phyloP scores from a whole-genome alignment of 164 flowering plant genomes.

The Amborella trichopoda region DNA sequence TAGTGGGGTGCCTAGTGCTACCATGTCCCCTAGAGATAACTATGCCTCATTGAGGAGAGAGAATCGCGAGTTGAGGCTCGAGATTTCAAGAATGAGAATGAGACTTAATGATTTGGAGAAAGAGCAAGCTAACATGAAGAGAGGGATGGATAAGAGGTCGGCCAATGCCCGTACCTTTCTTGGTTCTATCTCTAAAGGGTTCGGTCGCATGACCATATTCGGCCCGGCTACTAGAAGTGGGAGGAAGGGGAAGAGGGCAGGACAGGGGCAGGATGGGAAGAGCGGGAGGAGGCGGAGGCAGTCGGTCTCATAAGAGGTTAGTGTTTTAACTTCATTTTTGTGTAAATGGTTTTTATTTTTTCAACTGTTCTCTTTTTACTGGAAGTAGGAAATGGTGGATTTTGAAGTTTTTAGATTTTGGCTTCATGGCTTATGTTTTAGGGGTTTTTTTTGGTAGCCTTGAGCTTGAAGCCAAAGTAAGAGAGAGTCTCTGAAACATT shows the following conservation, averaged over 20 bases:
- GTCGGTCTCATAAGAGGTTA: slow-evolving; percentile 42
- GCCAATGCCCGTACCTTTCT: slow-evolving; percentile 39
- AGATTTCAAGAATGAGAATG: slow-evolving; percentile 62
- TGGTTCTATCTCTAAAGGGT: slow-evolving; percentile 44
- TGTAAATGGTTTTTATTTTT: too few relatives aligned
- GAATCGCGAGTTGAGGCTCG: slow-evolving; percentile 68
- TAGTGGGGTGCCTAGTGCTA: slow-evolving; percentile 63
- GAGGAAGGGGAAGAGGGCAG: slow-evolving; percentile 27
- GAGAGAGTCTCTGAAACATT: too few relatives aligned
- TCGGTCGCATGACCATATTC: slow-evolving; percentile 47
- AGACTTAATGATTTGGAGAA: slow-evolving; percentile 73
- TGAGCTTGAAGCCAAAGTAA: too few relatives aligned
- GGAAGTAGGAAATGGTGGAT: too few relatives aligned
- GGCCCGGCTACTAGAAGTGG: slow-evolving; percentile 25
- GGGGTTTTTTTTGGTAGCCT: too few relatives aligned
- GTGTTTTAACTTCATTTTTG: too few relatives aligned
- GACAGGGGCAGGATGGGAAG: slow-evolving; percentile 30
- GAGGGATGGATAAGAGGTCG: slow-evolving; percentile 52
- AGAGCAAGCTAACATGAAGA: slow-evolving; percentile 62
- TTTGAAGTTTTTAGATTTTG: too few relatives aligned
- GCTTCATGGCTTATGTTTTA: too few relatives aligned
- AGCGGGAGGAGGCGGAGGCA: slow-evolving; percentile 36
- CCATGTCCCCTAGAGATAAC: slow-evolving; percentile 73
- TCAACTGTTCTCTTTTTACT: too few relatives aligned
- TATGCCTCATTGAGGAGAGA: slow-evolving; percentile 72